A percentile compares a stretch with the other conserved stretches of the same genome.
These are phyloP conservation scores for Cichorium intybus DNA, from an alignment of 140 eudicot species.

Conservation along the genomic window DNA sequence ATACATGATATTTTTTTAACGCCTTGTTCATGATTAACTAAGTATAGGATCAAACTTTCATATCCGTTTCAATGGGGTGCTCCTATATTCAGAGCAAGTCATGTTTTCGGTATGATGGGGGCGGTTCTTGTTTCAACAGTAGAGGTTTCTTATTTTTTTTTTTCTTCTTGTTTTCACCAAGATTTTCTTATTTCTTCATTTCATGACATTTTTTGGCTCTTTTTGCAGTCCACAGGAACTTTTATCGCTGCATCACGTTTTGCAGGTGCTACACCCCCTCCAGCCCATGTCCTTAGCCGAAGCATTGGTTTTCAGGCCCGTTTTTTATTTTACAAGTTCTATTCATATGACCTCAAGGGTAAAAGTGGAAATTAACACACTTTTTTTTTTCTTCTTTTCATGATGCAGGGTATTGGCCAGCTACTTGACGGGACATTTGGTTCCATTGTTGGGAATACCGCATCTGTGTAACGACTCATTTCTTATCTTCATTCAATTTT, in stretches of 20 bases:
- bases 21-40: not conserved
- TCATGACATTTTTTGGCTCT: not conserved
- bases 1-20: not conserved
- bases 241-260: conserved; percentile 77
- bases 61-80: conserved; percentile 92
- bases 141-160: conserved; percentile 44
- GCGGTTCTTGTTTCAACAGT: conserved; percentile 89
- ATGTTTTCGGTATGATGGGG: conserved; percentile 92
- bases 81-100: conserved; percentile 91
- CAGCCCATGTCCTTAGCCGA: conserved; percentile 53
- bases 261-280: conserved; percentile 89
- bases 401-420: conserved; percentile 58
- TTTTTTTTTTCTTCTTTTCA: not conserved
- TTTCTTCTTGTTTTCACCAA: not conserved
- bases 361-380: not conserved
- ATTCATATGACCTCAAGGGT: not conserved
- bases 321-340: not conserved
- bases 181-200: not conserved
- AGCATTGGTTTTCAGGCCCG: conserved; percentile 46
- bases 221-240: conserved; percentile 77
- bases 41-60: conserved; percentile 65
- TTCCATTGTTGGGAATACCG: conserved; percentile 66
- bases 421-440: conserved; percentile 75
- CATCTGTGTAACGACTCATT: conserved; percentile 57
- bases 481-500: not conserved